A percentile compares a stretch with the other conserved stretches of the same genome.
phyloP scores from a whole-genome alignment of 2,329 filamentous ascomycete genomes.

The Lasiodiplodia theobromae region DNA sequence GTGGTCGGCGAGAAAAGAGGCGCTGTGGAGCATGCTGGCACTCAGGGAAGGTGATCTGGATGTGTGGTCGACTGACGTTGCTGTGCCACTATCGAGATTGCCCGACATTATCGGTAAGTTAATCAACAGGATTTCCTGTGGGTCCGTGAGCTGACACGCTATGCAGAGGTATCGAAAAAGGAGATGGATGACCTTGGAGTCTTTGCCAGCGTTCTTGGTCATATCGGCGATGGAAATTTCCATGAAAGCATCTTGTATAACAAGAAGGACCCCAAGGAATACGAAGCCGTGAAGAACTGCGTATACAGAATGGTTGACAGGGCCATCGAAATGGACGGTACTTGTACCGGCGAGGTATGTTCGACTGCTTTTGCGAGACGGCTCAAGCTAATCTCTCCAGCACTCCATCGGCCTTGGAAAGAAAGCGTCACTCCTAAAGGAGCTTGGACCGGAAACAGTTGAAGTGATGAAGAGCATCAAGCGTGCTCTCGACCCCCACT shows the following conservation, averaged over 20 bases:
- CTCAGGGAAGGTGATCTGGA: conserved; percentile 62
- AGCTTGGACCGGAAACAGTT: conserved; percentile 81
- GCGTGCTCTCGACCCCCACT: conserved; percentile 79
- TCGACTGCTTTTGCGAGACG: neutral
- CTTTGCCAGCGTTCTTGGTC: conserved; percentile 86
- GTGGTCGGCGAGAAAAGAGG: conserved; percentile 68
- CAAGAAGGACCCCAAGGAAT: conserved; percentile 70
- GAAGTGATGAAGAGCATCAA: conserved; percentile 87
- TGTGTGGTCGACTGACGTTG: conserved; percentile 68
- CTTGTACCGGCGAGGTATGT: conserved; percentile 77
- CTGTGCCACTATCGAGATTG: conserved; percentile 66
- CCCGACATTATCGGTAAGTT: conserved; percentile 66
- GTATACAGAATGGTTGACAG: conserved; percentile 90
- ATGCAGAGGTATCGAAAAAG: conserved; percentile 79
- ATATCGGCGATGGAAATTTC: conserved; percentile 94
- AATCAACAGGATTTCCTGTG: neutral
- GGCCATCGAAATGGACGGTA: conserved; percentile 94
- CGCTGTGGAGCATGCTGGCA: conserved; percentile 67
- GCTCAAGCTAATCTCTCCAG: neutral
- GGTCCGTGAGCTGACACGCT: conserved; percentile 31
- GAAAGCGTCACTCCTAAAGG: conserved; percentile 78
- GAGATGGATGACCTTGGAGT: conserved; percentile 86
- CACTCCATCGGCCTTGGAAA: conserved; percentile 88
- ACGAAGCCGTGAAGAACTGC: conserved; percentile 77
- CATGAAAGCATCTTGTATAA: conserved; percentile 93